A percentile compares a stretch with the other conserved stretches of the same genome.
These are phyloP conservation scores for Myochromella boudieri DNA, from an alignment of 768 basidiomycete species.

Conservation along the genomic window DNA sequence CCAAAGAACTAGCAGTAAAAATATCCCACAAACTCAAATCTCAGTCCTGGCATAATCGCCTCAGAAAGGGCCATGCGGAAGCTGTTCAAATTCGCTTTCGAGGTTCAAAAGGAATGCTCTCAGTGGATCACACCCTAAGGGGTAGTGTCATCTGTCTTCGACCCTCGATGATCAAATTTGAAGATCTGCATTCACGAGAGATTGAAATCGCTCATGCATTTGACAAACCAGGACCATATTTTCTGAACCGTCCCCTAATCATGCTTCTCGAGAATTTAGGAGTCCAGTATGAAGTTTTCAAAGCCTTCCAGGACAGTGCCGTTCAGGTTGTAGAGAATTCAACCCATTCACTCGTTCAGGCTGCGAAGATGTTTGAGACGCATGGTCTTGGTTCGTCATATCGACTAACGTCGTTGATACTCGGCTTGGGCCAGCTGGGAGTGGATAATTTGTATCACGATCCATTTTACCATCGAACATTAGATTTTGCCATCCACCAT, in stretches of 20 bases:
- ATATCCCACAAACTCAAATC: conserved; percentile 44
- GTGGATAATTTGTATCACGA: conserved; percentile 35
- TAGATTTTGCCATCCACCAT: conserved; percentile 59
- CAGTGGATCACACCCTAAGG: conserved; percentile 51
- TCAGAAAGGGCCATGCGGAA: conserved; percentile 36
- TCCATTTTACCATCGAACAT: conserved; percentile 49
- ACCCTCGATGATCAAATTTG: conserved; percentile 71
- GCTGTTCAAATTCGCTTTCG: conserved; percentile 62
- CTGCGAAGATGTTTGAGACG: conserved; percentile 50
- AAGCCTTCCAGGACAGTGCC: conserved; percentile 50
- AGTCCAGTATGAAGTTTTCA: conserved; percentile 52
- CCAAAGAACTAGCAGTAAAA: conserved; percentile 47
- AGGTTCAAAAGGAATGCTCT: conserved; percentile 66
- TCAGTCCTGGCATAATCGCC: conserved; percentile 32
- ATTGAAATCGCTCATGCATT: conserved; percentile 70
- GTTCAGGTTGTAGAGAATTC: conserved; percentile 47
- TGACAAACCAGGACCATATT: conserved; percentile 57
- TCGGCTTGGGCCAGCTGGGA: conserved; percentile 47
- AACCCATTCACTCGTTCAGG: conserved; percentile 37
- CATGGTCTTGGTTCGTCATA: conserved; percentile 61
- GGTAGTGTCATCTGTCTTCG: conserved; percentile 54
- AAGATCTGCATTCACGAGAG: conserved; percentile 39
- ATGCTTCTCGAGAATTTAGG: conserved; percentile 66
- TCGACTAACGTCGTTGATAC: conserved; percentile 52
- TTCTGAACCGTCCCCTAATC: conserved; percentile 62